These are phyloP conservation scores for Venturia asperata DNA, from an alignment of 2,329 filamentous ascomycete genomes.

Conservation along the genomic window DNA sequence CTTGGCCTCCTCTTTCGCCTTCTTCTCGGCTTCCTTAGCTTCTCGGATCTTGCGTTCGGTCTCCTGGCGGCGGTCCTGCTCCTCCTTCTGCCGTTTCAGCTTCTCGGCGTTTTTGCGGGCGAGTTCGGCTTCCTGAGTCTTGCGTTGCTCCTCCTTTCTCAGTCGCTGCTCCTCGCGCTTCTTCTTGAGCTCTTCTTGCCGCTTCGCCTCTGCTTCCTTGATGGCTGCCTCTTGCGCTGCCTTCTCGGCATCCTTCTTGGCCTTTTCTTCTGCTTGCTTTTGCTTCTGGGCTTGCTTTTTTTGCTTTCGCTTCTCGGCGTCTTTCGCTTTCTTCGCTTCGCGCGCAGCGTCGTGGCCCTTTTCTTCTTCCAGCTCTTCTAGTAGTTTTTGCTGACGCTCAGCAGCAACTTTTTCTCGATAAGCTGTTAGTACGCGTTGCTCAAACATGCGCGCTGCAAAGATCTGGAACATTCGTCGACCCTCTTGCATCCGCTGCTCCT, in stretches of 20 bases:
- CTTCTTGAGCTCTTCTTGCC: constrained; percentile 68
- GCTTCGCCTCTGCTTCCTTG: constrained; percentile 68
- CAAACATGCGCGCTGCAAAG: constrained; percentile 98
- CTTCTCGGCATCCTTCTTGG: constrained; percentile 79
- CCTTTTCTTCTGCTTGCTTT: constrained; percentile 83
- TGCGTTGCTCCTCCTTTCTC: constrained; percentile 85
- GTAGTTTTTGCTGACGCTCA: constrained; percentile 81
- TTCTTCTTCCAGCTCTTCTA: constrained; percentile 89
- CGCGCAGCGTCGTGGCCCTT: constrained; percentile 66
- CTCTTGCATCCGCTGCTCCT: constrained; percentile 98
- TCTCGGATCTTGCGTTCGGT: constrained; percentile 76
- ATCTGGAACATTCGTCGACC: constrained; percentile 98
- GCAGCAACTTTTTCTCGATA: constrained; percentile 95
- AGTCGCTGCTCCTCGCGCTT: constrained; percentile 85
- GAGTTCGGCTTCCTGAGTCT: constrained; percentile 82
- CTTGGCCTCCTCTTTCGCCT: constrained; percentile 60
- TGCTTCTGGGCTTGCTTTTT: constrained; percentile 86
- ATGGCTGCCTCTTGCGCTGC: constrained; percentile 76
- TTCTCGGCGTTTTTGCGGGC: constrained; percentile 79
- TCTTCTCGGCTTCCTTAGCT: constrained; percentile 74
- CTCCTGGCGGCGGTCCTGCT: constrained; percentile 78
- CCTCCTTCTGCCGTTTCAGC: constrained; percentile 69
- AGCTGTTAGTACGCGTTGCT: constrained; percentile 91
- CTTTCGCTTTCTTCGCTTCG: constrained; percentile 87
- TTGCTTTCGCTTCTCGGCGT: constrained; percentile 92